Evolutionary conservation across 177 flowering plant genomes (phyloP).

Genomic region (Telopea speciosissima): DNA sequence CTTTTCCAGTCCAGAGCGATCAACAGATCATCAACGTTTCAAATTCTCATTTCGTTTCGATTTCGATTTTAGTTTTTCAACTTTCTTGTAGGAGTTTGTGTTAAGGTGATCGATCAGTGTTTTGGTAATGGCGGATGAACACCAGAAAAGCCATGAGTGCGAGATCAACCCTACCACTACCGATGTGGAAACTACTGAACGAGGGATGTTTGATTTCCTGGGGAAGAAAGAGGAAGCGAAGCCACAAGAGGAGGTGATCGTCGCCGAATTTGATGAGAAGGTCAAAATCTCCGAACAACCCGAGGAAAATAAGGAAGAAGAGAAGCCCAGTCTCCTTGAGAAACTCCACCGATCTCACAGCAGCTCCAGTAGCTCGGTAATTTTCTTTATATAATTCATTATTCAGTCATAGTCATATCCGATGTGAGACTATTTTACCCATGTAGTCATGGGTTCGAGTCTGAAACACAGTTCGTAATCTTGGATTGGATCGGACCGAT

Average conservation of each 20-base stretch:
- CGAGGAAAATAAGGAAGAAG: constrained; percentile 10
- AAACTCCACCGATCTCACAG: constrained; percentile 61
- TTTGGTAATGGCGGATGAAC: background rate
- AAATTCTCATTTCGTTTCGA: too few relatives aligned
- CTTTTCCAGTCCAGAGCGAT: too few relatives aligned
- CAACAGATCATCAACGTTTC: too few relatives aligned
- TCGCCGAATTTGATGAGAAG: constrained; percentile 37
- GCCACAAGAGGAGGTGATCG: constrained; percentile 36
- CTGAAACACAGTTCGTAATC: too few relatives aligned
- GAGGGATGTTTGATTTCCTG: constrained; percentile 71
- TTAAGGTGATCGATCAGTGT: background rate
- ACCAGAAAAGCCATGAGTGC: constrained; percentile 3
- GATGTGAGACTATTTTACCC: too few relatives aligned
- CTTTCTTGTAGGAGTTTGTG: too few relatives aligned
- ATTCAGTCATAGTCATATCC: too few relatives aligned
- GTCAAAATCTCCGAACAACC: constrained; percentile 31
- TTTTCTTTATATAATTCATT: too few relatives aligned
- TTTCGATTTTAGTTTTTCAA: too few relatives aligned
- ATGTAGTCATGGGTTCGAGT: too few relatives aligned
- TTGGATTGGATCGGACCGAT: too few relatives aligned
- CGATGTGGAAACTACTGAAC: constrained; percentile 43
- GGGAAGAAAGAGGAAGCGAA: constrained; percentile 44
- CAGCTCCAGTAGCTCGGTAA: constrained; percentile 72
- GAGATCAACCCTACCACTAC: constrained; percentile 2
- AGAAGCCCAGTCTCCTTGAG: constrained; percentile 39